These are phyloP conservation scores for Lipomyces sp. DNA, from an alignment of 805 yeast genomes.

Conservation along the genomic window DNA sequence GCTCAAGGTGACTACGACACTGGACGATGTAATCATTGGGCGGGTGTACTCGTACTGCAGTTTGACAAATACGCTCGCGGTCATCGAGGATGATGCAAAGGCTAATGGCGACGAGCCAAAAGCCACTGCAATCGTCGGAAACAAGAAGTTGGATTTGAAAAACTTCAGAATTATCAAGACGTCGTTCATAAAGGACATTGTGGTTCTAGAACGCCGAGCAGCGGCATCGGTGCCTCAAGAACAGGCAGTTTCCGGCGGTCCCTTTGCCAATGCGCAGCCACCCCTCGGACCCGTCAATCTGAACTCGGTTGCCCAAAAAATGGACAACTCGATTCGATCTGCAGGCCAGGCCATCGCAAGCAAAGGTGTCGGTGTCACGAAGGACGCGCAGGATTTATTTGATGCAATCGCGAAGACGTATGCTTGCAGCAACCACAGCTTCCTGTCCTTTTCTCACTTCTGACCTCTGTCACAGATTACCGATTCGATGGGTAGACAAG, in stretches of 20 bases:
- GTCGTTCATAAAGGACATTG: slow-evolving; percentile 54
- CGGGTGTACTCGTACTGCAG: slow-evolving; percentile 60
- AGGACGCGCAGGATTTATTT: slow-evolving; percentile 47
- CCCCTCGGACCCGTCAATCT: slow-evolving; percentile 39
- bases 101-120: slow-evolving; percentile 29
- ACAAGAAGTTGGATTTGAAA: slow-evolving; percentile 27
- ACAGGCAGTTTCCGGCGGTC: slow-evolving; percentile 14
- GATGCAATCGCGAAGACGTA: slow-evolving; percentile 45
- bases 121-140: slow-evolving; percentile 26
- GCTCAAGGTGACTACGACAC: slow-evolving; percentile 58
- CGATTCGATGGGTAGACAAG: slow-evolving; percentile 46
- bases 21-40: slow-evolving; percentile 60
- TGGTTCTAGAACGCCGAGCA: slow-evolving; percentile 44
- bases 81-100: slow-evolving; percentile 33
- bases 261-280: slow-evolving; percentile 38
- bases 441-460: not conserved
- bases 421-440: no score
- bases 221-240: not conserved
- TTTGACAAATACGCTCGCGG: slow-evolving; percentile 44
- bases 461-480: slow-evolving; percentile 33
- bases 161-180: slow-evolving; percentile 54
- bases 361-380: slow-evolving; percentile 41
- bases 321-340: slow-evolving; percentile 33
- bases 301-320: slow-evolving; percentile 33
- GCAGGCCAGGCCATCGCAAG: slow-evolving; percentile 32